Conservation (phyloP, 805 yeast species). For the Candida peoriensis region DNA sequence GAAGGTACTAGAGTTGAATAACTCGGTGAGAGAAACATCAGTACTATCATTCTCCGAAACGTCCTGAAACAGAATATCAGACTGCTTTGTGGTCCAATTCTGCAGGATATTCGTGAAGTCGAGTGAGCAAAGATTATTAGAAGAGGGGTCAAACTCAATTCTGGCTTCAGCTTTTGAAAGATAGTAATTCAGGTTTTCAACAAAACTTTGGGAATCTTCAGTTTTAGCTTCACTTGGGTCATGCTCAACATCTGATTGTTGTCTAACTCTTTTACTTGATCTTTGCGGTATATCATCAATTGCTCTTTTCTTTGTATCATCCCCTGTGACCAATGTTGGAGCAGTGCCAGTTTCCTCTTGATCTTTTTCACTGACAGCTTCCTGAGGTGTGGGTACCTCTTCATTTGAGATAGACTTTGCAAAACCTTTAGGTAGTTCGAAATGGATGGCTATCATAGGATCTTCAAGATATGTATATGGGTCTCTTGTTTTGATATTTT, state of each 20-base stretch:
- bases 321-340: slow-evolving; percentile 12
- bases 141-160: slow-evolving; percentile 2
- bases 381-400: no score
- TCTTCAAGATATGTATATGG: slow-evolving; percentile 45
- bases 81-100: slow-evolving; percentile 23
- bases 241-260: slow-evolving; percentile 24
- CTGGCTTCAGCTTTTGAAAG: slow-evolving; percentile 1
- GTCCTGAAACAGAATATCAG: slow-evolving; percentile 21
- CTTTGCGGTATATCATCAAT: slow-evolving; percentile 28
- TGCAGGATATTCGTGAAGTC: slow-evolving; percentile 14
- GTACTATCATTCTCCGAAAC: slow-evolving; percentile 2
- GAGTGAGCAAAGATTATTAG: slow-evolving; percentile 5
- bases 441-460: slow-evolving; percentile 40
- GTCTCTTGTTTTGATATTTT: slow-evolving; percentile 37
- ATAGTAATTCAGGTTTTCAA: slow-evolving; percentile 6
- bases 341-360: slow-evolving; percentile 11
- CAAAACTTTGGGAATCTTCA: slow-evolving; percentile 6
- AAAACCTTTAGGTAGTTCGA: slow-evolving; percentile 8
- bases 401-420: background rate
- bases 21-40: slow-evolving; percentile 23
- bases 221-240: background rate
- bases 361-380: background rate
- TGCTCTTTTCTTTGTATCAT: slow-evolving; percentile 14
- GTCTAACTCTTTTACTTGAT: slow-evolving; percentile 34
- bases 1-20: slow-evolving; percentile 27